Conservation (phyloP, 306 rosid genomes). For the Inga laurina region DNA sequence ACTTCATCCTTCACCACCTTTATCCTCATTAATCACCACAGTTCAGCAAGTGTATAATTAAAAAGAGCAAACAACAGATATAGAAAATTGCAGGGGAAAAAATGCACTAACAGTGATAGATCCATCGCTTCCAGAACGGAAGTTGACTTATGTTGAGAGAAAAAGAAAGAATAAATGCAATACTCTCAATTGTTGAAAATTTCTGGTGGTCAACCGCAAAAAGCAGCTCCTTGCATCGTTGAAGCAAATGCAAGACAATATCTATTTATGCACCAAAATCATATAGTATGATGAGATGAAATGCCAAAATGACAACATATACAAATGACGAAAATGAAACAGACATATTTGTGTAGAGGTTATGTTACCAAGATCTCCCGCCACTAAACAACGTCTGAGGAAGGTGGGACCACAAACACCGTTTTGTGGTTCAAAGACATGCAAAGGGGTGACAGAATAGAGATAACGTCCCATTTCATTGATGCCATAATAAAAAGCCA, state of each 20-base stretch:
- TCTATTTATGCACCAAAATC: neutral
- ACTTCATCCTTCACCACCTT: neutral
- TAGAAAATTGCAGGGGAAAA: neutral
- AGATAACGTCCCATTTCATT: neutral
- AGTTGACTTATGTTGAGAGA: neutral
- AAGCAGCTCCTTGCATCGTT: neutral
- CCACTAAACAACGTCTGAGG: accelerated
- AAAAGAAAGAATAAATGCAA: neutral
- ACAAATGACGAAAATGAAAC: neutral
- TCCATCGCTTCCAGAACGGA: neutral
- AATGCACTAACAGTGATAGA: neutral
- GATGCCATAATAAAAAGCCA: neutral
- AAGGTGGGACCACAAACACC: accelerated
- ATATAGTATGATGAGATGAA: neutral
- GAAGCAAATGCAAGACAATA: neutral
- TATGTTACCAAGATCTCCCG: too few species aligned
- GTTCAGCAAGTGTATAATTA: neutral
- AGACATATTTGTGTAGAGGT: neutral
- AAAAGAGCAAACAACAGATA: neutral
- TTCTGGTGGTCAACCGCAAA: accelerated
- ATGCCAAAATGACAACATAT: neutral
- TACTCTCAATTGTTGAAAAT: neutral
- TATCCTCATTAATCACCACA: neutral
- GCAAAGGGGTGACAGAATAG: neutral
- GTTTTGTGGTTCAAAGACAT: neutral